Evolutionary conservation across 1,139 yeast species (phyloP), one percentile per base, ranked within the genome.

Genomic region (Yamadazyma triangularis): DNA sequence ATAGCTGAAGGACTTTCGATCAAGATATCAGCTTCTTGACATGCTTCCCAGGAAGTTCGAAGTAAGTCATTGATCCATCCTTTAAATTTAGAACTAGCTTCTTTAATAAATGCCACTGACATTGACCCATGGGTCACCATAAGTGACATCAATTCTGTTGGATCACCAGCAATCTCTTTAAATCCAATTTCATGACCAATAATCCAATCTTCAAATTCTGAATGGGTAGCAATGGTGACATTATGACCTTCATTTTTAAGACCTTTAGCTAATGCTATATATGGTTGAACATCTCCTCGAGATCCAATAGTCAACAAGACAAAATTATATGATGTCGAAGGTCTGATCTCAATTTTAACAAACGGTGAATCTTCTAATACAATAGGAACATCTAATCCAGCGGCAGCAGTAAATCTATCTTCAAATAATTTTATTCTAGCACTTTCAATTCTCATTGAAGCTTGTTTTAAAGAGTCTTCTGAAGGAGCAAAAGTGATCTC

Each of bases 261-360:
- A 0, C 91, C 95, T 44, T 79, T 77, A 1, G 86, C 93, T n/a
- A 89, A 59, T 0, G 97, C 91, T 41, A 89, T 82, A 51, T 88
- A 91, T 0, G 97, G 97, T 53, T 89, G 97, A 6, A 89, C 97
- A 56, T 89, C 97, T 26, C 97, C 97, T 35, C 97, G 66, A 0
- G 96, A 86, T 0, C 97, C 97, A 49, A 89, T 89, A 0, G 97
- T 89, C 35, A 89, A 59, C 33, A 88, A 60, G 0, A 87, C 81
- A 46, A 89, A 74, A 26, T 70, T 74, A 41, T 71, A 71, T 1
- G 77, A 60, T 15, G 73, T 70, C 0, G 64, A 51, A 0, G 87
- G 80, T 30, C 61, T 66, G 16, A 79, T 58, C 32, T 64, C 72
- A 0, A 79, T 72, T 37, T 70, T 70, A 38, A 66, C 55, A 34